phyloP scores from a whole-genome alignment of 805 yeast species.

The Candida vartiovaarae region DNA sequence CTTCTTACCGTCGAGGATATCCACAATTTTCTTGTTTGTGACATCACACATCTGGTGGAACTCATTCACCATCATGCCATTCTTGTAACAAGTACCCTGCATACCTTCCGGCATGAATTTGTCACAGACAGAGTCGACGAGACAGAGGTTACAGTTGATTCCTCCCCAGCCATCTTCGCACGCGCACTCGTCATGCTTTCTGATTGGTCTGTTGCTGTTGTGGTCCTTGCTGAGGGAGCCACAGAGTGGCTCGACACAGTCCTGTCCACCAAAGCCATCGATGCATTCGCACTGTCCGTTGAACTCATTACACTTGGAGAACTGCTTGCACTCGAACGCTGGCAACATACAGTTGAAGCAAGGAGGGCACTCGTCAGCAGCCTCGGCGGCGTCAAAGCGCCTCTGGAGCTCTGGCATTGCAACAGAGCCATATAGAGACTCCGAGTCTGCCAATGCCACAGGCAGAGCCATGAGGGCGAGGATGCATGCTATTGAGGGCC shows the following conservation, averaged over 20 bases:
- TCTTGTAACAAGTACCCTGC: conserved; percentile 81
- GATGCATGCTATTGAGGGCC: neutral
- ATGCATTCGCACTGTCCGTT: conserved; percentile 92
- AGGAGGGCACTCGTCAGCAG: conserved; percentile 59
- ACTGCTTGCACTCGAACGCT: conserved; percentile 84
- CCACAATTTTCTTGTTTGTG: conserved; percentile 78
- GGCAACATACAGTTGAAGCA: conserved; percentile 95
- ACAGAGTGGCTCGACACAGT: conserved; percentile 83
- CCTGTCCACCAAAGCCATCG: conserved; percentile 89
- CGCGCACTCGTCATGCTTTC: conserved; percentile 47
- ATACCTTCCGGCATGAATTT: conserved; percentile 81
- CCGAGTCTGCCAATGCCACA: no score
- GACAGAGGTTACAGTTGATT: conserved; percentile 87
- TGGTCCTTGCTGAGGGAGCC: conserved; percentile 65
- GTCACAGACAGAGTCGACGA: conserved; percentile 67
- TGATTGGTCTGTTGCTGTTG: conserved; percentile 47
- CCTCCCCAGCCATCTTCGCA: conserved; percentile 92
- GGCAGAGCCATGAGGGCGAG: no score
- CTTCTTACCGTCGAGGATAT: conserved; percentile 66
- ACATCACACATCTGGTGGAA: conserved; percentile 93
- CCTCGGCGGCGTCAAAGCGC: neutral
- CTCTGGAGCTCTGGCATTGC: neutral
- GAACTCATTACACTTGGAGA: conserved; percentile 77
- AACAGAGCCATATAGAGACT: conserved; percentile 8
- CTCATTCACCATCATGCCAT: conserved; percentile 75